phyloP scores from a whole-genome alignment of 768 basidiomycete genomes.

The Pleurotus djamor region DNA sequence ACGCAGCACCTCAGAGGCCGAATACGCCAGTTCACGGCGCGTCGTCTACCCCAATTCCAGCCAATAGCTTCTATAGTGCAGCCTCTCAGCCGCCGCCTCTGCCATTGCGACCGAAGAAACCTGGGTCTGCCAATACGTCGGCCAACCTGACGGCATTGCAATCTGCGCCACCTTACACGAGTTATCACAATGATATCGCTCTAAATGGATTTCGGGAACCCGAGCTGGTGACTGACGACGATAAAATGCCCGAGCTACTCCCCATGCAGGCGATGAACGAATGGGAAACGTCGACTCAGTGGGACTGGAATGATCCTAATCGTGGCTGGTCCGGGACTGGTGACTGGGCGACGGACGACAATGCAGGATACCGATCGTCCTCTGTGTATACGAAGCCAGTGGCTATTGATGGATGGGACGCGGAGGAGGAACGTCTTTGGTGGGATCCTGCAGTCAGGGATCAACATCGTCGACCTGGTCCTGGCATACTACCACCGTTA shows the following conservation, averaged over 20 bases:
- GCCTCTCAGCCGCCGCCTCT: slow-evolving; percentile 27
- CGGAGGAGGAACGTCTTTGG: slow-evolving; percentile 65
- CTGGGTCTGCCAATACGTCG: slow-evolving; percentile 35
- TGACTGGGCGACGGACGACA: neutral
- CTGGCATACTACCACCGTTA: slow-evolving; percentile 66
- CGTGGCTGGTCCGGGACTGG: neutral
- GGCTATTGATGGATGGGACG: slow-evolving; percentile 59
- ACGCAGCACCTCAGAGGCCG: slow-evolving; percentile 27
- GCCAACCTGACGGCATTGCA: slow-evolving; percentile 35
- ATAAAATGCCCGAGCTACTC: slow-evolving; percentile 34
- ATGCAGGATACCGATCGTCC: neutral
- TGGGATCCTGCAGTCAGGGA: slow-evolving; percentile 56
- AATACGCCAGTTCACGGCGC: slow-evolving; percentile 33
- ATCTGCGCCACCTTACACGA: slow-evolving; percentile 34
- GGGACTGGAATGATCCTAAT: slow-evolving; percentile 4
- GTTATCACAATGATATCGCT: slow-evolving; percentile 20
- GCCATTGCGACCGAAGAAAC: slow-evolving; percentile 33
- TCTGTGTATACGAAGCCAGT: slow-evolving; percentile 16
- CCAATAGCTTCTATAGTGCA: slow-evolving; percentile 34
- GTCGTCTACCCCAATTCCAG: slow-evolving; percentile 24
- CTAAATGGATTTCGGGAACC: slow-evolving; percentile 49
- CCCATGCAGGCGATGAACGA: slow-evolving; percentile 18
- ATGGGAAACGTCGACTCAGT: slow-evolving; percentile 13
- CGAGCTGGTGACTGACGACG: slow-evolving; percentile 47
- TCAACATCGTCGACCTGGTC: slow-evolving; percentile 55